Evolutionary conservation across 305 asterid genomes (phyloP), one percentile per base, ranked within the genome.

Genomic region (Euphrasia arctica): DNA sequence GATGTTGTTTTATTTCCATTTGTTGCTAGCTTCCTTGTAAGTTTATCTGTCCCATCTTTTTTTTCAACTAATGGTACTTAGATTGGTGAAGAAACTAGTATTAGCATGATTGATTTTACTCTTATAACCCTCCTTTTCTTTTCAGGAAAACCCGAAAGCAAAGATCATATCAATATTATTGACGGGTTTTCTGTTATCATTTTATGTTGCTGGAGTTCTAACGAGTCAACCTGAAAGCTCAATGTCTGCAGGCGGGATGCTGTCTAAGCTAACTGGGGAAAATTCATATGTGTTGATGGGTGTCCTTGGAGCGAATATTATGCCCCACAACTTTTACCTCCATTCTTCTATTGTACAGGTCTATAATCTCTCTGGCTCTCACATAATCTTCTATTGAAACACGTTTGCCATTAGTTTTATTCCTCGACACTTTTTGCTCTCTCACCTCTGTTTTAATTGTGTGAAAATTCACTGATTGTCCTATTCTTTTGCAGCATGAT

Each of bases 291-390:
- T 84, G 13, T 75, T 93, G 83, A 93, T 93, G 97, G 80, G 96
- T 75, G 81, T 93, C 64, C 94, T 93, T 70, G 98, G 98, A 72
- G 91, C 98, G 71, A 88, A 82, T 79, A 82, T 93, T 48, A 88
- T 78, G 90, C 98, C 98, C 70, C 97, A 93, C 79, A 93, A 84
- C 69, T 80, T 93, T 80, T 93, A 90, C 75, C 95, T 93, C 72
- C 98, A 88, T 80, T 93, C 99, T 43, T 89, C 97, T 63, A 67
- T 90, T 73, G 95, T 90, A 55, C 89, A 90, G 97, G 99, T 92
- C 22, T 52, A 49, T 61, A 27, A 43, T 69, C 73, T 64, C 54
- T 50, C 72, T 49, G 48, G 42, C 73, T 34, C 28, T 54, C 62
- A 11, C 67, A 32, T 52, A 11, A 22, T 27, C 59, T 28, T 22